Conservation (phyloP, 768 basidiomycete genomes). For the Tylopilus plumbeoviolaceoides region DNA sequence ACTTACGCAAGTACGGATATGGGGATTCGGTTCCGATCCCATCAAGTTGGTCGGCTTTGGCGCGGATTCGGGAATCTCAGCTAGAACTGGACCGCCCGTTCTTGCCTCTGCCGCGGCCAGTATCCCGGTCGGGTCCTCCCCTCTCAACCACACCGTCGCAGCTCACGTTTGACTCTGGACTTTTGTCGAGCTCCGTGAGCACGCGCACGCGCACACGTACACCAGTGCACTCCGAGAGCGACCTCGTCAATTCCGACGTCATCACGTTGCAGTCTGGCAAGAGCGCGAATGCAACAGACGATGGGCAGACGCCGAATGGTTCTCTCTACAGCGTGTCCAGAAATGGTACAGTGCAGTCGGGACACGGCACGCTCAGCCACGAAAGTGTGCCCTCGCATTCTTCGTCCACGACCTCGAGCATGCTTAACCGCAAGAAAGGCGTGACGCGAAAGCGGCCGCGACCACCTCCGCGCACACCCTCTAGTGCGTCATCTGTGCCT, state of each 20-base stretch:
- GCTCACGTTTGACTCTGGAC: neutral
- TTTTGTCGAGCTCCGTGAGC: conserved; percentile 3
- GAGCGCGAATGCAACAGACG: neutral
- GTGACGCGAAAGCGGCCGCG: conserved; percentile 19
- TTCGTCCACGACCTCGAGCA: conserved; percentile 13
- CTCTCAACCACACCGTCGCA: conserved; percentile 8
- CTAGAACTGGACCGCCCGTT: conserved; percentile 7
- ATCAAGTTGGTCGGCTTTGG: conserved; percentile 23
- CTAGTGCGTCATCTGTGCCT: conserved; percentile 26
- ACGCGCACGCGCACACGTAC: conserved; percentile 1
- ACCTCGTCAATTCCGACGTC: neutral
- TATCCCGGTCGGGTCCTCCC: neutral
- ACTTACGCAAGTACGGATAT: conserved; percentile 24
- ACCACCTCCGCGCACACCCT: conserved; percentile 18
- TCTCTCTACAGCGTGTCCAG: conserved; percentile 10
- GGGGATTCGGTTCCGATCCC: conserved; percentile 13
- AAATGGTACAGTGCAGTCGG: conserved; percentile 7
- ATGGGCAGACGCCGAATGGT: neutral
- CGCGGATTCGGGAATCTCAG: conserved; percentile 12
- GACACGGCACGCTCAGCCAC: neutral
- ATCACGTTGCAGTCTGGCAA: neutral
- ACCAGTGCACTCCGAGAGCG: neutral
- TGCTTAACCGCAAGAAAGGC: conserved; percentile 21
- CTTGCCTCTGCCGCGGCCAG: conserved; percentile 3
- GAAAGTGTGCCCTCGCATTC: neutral